Conservation (phyloP, 495 filamentous ascomycete genomes). For the Letharia columbiana region DNA sequence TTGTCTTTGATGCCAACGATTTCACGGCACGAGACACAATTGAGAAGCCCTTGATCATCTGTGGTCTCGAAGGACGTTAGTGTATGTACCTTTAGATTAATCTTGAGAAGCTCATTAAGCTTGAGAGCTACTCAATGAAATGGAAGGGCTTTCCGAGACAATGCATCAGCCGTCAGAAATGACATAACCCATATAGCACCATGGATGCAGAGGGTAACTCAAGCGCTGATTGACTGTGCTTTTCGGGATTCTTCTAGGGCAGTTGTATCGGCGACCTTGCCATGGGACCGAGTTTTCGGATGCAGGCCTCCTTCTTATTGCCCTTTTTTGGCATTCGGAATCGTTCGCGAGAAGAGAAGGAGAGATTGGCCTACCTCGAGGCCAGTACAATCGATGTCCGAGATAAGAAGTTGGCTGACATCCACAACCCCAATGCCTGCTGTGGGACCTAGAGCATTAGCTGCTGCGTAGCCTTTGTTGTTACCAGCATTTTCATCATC, state of each 20-base stretch:
- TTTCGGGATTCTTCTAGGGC: constrained; percentile 52
- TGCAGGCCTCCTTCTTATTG: constrained; percentile 80
- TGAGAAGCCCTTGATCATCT: constrained; percentile 25
- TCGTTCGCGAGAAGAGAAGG: background rate
- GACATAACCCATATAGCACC: constrained; percentile 12
- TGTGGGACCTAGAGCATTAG: constrained; percentile 55
- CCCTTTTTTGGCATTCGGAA: constrained; percentile 37
- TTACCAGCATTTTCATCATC: constrained; percentile 31
- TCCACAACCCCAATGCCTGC: constrained; percentile 68
- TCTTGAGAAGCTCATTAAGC: constrained; percentile 17
- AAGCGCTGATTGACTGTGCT: constrained; percentile 10
- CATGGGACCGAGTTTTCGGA: constrained; percentile 39
- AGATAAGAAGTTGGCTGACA: constrained; percentile 63
- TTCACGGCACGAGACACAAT: constrained; percentile 36
- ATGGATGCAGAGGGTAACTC: constrained; percentile 11
- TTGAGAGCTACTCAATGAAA: constrained; percentile 24
- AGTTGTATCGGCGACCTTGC: constrained; percentile 83
- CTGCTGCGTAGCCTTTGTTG: constrained; percentile 66
- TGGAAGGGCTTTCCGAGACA: constrained; percentile 8
- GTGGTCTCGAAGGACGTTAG: constrained; percentile 10
- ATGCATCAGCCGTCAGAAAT: constrained; percentile 7
- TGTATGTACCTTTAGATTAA: constrained; percentile 26
- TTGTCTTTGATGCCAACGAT: constrained; percentile 40
- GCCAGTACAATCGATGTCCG: constrained; percentile 51
- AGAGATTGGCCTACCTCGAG: constrained; percentile 45